Base-by-base conservation (phyloP, 1,284 basidiomycete genomes). In the Gymnopus androsaceus region DNA sequence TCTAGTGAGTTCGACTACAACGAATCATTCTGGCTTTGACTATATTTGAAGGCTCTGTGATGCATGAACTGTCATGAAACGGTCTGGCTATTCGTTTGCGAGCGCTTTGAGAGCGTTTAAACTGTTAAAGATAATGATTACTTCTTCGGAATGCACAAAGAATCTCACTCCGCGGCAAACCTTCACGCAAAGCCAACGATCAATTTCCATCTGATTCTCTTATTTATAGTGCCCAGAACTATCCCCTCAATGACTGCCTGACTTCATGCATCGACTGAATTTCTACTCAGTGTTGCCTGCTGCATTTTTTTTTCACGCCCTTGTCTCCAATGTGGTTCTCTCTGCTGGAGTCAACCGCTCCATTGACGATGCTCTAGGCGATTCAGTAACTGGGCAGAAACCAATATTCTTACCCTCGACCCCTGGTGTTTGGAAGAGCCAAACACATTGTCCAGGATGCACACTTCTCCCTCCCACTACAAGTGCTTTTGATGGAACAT, bases 321-420 rank as follows among this genome's bases (percentile, higher is more conserved):
- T 31, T 21, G 15, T 46, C 17, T 5, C 8, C 1, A 46, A 30
- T 31, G 9, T 21, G 11, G 14, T 31, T 31, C 5, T 3, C 12
- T 17, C 17, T 46, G n/a, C 33, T n/a, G 40, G 49, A 17, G 48
- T 46, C 15, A 56, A 56, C 28, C 48, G 48, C 2, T 45, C 55
- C 1, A 56, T 56, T 27, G 55, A 56, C 27, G 55, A 56, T 38
- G 37, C 41, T 3, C 42, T 51, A 21, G 55, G 55, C 4, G 55
- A 56, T 23, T 56, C 55, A 15, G 48, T 45, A 11, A 56, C 48
- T 19, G 23, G 28, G 14, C 33, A 51, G 28, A 34, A 28, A 23
- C 55, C 55, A 7, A 15, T 46, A 5, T 56, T 51, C 25, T 34
- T 56, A 8, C 55, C 55, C 31, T 9, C 15, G 8, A 44, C 42